phyloP scores from a whole-genome alignment of 148 eudicot genomes.

The Polygonum aviculare region DNA sequence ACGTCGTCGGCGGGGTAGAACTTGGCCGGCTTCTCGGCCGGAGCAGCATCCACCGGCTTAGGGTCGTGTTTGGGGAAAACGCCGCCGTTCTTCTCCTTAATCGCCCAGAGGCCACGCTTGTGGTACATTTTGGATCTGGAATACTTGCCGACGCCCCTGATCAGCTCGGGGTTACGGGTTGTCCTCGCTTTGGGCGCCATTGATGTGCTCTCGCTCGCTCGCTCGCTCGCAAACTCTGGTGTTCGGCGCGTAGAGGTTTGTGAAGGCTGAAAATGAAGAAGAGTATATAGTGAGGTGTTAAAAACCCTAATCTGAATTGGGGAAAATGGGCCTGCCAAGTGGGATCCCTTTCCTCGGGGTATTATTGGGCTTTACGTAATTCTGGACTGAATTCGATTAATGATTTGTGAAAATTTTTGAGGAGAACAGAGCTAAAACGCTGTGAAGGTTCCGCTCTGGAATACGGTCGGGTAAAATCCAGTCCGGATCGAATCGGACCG shows the following conservation, averaged over 20 bases:
- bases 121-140: conserved; percentile 72
- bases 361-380: too few species aligned
- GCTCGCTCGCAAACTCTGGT: neutral
- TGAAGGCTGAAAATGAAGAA: neutral
- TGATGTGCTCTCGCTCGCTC: neutral
- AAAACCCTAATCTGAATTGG: neutral
- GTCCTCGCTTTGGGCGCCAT: conserved; percentile 19
- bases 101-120: conserved; percentile 83
- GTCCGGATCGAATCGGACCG: too few species aligned
- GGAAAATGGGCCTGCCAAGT: neutral
- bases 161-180: conserved; percentile 63
- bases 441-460: too few species aligned
- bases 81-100: conserved; percentile 87
- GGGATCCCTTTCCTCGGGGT: too few species aligned
- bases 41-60: conserved; percentile 20
- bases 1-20: conserved; percentile 83
- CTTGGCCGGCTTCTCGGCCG: conserved; percentile 41
- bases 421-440: too few species aligned
- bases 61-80: conserved; percentile 51
- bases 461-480: too few species aligned
- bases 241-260: neutral
- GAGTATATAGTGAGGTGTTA: neutral
- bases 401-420: too few species aligned
- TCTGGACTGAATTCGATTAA: too few species aligned
- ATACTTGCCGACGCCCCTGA: conserved; percentile 52